Percentiles rank a stretch among this genome's conserved stretches.
Evolutionary conservation across 2,329 filamentous ascomycete species (phyloP).

Genomic region (Xylaria polymorpha): DNA sequence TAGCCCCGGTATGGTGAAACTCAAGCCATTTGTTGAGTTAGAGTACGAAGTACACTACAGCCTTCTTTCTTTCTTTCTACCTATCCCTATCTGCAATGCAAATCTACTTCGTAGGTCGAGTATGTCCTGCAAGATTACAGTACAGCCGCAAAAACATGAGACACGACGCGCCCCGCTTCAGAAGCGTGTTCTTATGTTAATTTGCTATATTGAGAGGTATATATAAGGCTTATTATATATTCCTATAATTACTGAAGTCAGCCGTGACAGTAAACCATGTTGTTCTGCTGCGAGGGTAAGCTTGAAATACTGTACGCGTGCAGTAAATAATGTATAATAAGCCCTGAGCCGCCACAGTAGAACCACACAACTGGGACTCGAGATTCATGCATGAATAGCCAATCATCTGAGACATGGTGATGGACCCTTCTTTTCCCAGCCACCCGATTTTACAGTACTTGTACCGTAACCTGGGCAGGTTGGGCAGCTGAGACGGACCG

Average conservation of each 20-base stretch:
- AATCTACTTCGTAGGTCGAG: neutral
- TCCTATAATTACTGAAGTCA: neutral
- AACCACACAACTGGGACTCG: constrained; percentile 35
- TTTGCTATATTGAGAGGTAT: neutral
- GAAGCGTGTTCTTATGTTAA: neutral
- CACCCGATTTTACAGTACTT: constrained; percentile 27
- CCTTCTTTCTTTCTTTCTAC: neutral
- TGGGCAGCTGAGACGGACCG: constrained; percentile 5
- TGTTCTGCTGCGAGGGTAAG: neutral
- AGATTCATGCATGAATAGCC: constrained; percentile 19
- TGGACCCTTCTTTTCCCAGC: constrained; percentile 19
- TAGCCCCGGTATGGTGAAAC: neutral
- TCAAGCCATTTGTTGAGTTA: neutral
- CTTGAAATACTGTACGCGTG: neutral
- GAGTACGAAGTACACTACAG: neutral
- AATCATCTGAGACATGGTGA: constrained; percentile 14
- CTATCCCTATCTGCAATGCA: neutral
- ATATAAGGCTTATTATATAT: neutral
- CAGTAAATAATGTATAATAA: neutral
- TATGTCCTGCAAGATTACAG: neutral
- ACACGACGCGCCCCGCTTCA: neutral
- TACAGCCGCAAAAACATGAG: neutral
- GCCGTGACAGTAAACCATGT: neutral
- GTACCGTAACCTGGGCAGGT: neutral
- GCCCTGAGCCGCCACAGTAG: constrained; percentile 11